Percentiles rank a stretch among this genome's conserved stretches.
phyloP scores from a whole-genome alignment of 2,329 filamentous ascomycete species.

The Cladophialophora chaetospira region DNA sequence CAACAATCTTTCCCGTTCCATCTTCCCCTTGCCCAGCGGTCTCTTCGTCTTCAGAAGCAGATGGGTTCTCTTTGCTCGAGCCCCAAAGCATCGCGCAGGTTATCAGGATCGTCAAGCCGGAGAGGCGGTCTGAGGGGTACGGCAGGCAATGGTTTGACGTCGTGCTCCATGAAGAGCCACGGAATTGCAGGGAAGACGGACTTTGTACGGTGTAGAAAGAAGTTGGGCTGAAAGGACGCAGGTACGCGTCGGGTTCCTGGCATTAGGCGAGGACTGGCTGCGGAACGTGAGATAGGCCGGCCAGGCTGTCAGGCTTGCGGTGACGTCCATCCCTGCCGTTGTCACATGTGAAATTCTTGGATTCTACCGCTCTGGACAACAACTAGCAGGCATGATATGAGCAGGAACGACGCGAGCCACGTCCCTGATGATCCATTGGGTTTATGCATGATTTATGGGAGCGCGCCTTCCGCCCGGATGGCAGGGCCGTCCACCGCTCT shows the following conservation, averaged over 20 bases:
- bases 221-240: slow-evolving; percentile 23
- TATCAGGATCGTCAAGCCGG: neutral
- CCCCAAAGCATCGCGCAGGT: slow-evolving; percentile 22
- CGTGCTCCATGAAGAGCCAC: slow-evolving; percentile 23
- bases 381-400: neutral
- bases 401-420: neutral
- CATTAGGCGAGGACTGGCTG: slow-evolving; percentile 2
- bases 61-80: slow-evolving; percentile 15
- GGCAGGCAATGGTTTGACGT: slow-evolving; percentile 13
- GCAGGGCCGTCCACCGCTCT: neutral
- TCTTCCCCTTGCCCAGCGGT: slow-evolving; percentile 10
- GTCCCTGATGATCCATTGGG: slow-evolving; percentile 3
- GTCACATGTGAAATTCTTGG: slow-evolving; percentile 4
- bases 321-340: neutral
- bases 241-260: slow-evolving; percentile 30
- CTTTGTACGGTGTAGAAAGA: neutral
- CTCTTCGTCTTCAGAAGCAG: slow-evolving; percentile 10
- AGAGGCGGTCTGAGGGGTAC: slow-evolving; percentile 16
- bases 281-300: neutral
- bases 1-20: slow-evolving; percentile 11
- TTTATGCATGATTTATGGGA: neutral
- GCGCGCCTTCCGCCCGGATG: neutral
- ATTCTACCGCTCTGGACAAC: neutral
- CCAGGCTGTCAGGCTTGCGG: neutral
- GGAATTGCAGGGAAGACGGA: neutral